Conservation (phyloP, 768 basidiomycete species). For the Russula vinacea region DNA sequence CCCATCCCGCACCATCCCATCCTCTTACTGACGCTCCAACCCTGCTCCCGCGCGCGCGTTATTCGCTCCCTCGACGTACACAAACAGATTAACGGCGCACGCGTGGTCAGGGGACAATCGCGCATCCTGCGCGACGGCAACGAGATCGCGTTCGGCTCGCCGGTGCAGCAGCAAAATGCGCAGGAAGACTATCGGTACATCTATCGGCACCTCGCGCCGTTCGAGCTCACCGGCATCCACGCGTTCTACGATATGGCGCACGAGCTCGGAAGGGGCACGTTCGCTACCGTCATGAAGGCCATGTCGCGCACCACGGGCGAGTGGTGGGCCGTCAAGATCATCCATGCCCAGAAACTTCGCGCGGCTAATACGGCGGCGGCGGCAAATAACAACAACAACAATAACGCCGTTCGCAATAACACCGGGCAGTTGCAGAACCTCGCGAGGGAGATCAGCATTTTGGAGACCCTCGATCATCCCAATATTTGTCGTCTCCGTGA, state of each 20-base stretch:
- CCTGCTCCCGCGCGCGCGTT: not conserved
- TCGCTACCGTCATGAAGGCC: slow-evolving; percentile 86
- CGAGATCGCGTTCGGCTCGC: slow-evolving; percentile 81
- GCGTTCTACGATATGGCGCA: slow-evolving; percentile 61
- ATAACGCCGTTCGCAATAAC: not conserved
- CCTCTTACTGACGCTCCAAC: not conserved
- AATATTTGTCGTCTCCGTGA: slow-evolving; percentile 82
- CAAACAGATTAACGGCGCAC: slow-evolving; percentile 66
- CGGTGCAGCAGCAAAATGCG: slow-evolving; percentile 43
- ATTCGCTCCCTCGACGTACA: not conserved
- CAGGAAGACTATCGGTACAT: slow-evolving; percentile 78
- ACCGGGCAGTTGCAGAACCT: slow-evolving; percentile 40
- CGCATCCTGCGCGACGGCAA: slow-evolving; percentile 72
- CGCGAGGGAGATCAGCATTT: slow-evolving; percentile 73
- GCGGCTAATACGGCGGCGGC: not conserved
- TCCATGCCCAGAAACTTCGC: slow-evolving; percentile 51
- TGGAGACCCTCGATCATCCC: slow-evolving; percentile 70
- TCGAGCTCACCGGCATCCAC: slow-evolving; percentile 53
- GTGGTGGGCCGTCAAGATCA: slow-evolving; percentile 88
- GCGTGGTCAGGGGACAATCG: slow-evolving; percentile 55
- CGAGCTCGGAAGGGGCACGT: slow-evolving; percentile 86
- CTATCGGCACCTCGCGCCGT: slow-evolving; percentile 61
- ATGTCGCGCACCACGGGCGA: slow-evolving; percentile 65
- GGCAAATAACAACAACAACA: slow-evolving; percentile 24
- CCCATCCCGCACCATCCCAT: too few relatives aligned